These are phyloP conservation scores for Cryptococcus sp. DNA, from an alignment of 1,284 basidiomycete genomes.

Conservation along the genomic window DNA sequence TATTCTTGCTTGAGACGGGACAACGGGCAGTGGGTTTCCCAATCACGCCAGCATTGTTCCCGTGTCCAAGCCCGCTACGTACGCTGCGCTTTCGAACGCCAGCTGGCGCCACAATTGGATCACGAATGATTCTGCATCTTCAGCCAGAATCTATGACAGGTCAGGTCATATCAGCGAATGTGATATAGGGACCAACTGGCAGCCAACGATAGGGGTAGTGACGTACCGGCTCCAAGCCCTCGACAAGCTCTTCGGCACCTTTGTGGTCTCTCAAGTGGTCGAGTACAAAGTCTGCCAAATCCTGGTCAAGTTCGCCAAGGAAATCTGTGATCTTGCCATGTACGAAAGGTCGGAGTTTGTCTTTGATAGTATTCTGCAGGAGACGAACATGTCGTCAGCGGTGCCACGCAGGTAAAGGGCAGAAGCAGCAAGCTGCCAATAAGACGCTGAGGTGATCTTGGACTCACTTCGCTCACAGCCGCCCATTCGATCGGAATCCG, in stretches of 20 bases:
- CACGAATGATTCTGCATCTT: conserved; percentile 77
- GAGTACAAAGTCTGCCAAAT: conserved; percentile 83
- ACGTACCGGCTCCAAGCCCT: conserved; percentile 82
- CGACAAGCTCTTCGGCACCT: conserved; percentile 73
- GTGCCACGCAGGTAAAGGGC: no score
- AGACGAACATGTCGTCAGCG: no score
- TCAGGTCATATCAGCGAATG: background rate
- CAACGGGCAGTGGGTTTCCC: no score
- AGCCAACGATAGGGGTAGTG: background rate
- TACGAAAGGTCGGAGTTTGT: conserved; percentile 76
- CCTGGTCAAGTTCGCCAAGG: conserved; percentile 71
- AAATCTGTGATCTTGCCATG: conserved; percentile 77
- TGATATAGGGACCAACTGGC: background rate
- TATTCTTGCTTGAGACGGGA: background rate
- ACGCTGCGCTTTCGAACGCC: conserved; percentile 66
- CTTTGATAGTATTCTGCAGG: conserved; percentile 5
- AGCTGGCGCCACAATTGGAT: conserved; percentile 80
- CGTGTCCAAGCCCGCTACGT: conserved; percentile 29
- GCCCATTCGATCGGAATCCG: conserved; percentile 82
- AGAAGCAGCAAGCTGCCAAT: no score
- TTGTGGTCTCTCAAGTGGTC: conserved; percentile 86
- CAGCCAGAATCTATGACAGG: conserved; percentile 72
- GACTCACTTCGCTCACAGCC: conserved; percentile 73
- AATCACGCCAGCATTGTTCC: conserved; percentile 31
- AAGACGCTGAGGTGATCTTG: background rate